Base-by-base conservation (phyloP, 192 early-diverging fungal species). In the Haplosporangium gracile region DNA sequence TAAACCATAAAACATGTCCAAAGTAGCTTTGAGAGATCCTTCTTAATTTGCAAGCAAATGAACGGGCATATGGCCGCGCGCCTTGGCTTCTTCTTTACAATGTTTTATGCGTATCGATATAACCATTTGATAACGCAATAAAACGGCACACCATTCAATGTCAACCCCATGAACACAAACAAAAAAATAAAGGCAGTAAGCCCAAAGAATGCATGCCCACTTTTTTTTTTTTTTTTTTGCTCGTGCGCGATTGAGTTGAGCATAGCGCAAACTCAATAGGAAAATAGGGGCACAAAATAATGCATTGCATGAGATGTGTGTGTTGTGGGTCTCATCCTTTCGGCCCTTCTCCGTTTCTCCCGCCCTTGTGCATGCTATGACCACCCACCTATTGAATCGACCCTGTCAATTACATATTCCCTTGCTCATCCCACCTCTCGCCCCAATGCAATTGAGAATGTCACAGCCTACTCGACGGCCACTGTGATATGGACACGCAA, bases 241-340 rank as follows among this genome's bases (percentile, higher is more conserved):
- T 65, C 60, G 60, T 65, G 60, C 60, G 11, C 60, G 29, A 65
- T 65, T 65, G 60, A 65, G 60, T 65, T 29, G 60, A 65, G 60
- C 60, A 65, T 65, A 65, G 60, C 60, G 32, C 43, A 65, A 60
- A 65, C 60, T 32, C 60, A 65, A 65, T 65, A 65, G 60, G 11
- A 65, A 65, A 51, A 32, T 32, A 32, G 60, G 60, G 60, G 60
- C 60, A 65, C 60, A 65, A 65, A 65, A 65, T 65, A 65, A 65
- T 65, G 60, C 60, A 65, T 65, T 65, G 60, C 60, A 65, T 65
- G 60, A 34, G 49, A 22, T 51, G 49, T 51, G 2, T 51, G 20
- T 22, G 18, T 51, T 4, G 3, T 51, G 49, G 49, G 49, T 51
- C 20, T 63, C 24, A 0, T 65, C 60, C 29, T 15, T 29, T n/a